Conservation (phyloP, 192 early-diverging fungal genomes). For the Backusella tuberculispora region DNA sequence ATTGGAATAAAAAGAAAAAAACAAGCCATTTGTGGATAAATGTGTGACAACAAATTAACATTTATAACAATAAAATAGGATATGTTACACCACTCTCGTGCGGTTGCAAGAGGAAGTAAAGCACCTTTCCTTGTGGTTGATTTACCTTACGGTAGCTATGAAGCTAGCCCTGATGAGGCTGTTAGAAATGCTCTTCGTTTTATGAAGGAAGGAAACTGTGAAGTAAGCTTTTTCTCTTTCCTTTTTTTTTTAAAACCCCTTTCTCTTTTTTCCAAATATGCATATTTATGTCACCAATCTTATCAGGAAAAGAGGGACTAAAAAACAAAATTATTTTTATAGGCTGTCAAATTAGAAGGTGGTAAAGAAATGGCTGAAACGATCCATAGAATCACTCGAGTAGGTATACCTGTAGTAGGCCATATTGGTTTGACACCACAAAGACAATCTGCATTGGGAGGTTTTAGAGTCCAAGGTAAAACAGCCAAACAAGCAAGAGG, state of each 20-base stretch:
- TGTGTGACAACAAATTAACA: background rate
- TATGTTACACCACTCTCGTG: conserved; percentile 95
- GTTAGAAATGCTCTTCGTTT: conserved; percentile 80
- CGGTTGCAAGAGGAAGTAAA: conserved; percentile 82
- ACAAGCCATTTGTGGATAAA: background rate
- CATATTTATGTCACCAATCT: background rate
- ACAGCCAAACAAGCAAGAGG: conserved; percentile 73
- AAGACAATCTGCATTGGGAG: conserved; percentile 82
- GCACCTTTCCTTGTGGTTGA: conserved; percentile 85
- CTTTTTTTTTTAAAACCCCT: background rate
- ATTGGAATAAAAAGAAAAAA: background rate
- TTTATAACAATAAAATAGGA: conserved; percentile 52
- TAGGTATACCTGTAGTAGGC: conserved; percentile 93
- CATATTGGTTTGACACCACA: conserved; percentile 98
- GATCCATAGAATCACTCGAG: conserved; percentile 73
- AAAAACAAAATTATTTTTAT: background rate
- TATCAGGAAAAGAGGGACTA: conserved; percentile 11
- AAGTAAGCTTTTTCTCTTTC: conserved; percentile 43
- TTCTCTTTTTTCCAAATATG: background rate
- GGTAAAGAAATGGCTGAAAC: conserved; percentile 85
- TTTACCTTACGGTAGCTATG: conserved; percentile 94
- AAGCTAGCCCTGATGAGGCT: conserved; percentile 72
- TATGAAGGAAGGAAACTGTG: conserved; percentile 88
- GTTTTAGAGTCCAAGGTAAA: conserved; percentile 92
- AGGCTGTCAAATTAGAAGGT: conserved; percentile 95